These are phyloP conservation scores for Plantago elongata DNA, from an alignment of 257 asterid genomes.

Conservation along the genomic window DNA sequence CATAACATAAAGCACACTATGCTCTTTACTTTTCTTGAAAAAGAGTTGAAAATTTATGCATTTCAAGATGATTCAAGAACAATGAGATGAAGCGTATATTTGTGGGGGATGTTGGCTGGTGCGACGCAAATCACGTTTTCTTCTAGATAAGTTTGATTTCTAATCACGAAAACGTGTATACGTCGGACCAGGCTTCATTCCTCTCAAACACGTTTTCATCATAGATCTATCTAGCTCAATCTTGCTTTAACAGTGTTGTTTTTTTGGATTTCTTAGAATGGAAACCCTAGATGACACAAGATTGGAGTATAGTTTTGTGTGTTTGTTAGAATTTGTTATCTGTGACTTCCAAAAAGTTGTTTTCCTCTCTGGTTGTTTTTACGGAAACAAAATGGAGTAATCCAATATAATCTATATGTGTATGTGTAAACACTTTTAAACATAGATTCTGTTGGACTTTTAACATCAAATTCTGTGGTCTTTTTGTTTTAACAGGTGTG, in stretches of 20 bases:
- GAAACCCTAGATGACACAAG: too few species aligned
- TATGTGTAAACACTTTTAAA: not conserved
- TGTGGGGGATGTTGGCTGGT: slow-evolving; percentile 15
- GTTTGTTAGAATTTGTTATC: too few species aligned
- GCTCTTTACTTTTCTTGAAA: not conserved
- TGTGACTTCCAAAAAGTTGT: too few species aligned
- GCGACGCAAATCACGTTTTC: slow-evolving; percentile 3
- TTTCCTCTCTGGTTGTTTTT: too few species aligned
- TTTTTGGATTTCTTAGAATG: too few species aligned
- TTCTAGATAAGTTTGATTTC: not conserved
- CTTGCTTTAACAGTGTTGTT: too few species aligned
- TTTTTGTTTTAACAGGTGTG: slow-evolving; percentile 9
- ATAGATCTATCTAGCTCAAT: not conserved
- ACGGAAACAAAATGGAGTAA: not conserved
- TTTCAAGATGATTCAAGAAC: not conserved
- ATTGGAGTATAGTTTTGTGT: too few species aligned
- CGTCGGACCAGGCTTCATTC: slow-evolving; percentile 41
- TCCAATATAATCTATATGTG: not conserved
- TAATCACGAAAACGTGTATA: not conserved
- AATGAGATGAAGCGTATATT: not conserved
- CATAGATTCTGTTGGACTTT: not conserved
- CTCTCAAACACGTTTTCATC: slow-evolving; percentile 21
- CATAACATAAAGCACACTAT: not conserved
- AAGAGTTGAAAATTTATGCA: not conserved
- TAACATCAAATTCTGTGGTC: slow-evolving; percentile 23